Evolutionary conservation across 108 stramenopile genomes (phyloP), one percentile per base, ranked within the genome.

Genomic region (Asterionellopsis glacialis): DNA sequence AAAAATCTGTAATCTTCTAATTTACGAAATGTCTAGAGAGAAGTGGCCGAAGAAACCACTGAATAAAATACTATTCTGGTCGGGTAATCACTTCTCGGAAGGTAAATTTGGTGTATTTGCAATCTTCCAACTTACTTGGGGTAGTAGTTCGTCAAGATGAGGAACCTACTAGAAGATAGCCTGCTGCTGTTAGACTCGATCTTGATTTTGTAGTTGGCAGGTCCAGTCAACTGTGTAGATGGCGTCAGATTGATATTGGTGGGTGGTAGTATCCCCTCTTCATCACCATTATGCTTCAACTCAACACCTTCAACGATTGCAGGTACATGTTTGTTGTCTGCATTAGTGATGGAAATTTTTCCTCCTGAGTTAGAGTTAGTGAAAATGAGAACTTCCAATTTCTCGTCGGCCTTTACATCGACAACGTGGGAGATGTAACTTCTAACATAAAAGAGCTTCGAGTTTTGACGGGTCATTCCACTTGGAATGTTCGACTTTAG

Each of bases 331-430:
- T 91, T 85, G 47, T 51, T 63, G 28, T 70, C 54, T 55, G 71
- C 74, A 68, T 85, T 74, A 13, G 70, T 70, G 41, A 91, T 40
- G 48, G 82, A 63, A 38, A 80, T 76, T n/a, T 65, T 78, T 18
- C 80, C 91, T 23, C 88, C 91, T 21, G 79, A 25, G n/a, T 51
- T 75, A 24, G 84, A 79, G 26, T 84, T 76, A 33, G 87, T 85
- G 56, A 64, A 89, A 23, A 92, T 57, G 44, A 48, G 60, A 45
- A 92, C 69, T 47, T 81, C 82, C 57, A 87, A 54, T 42, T 78
- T 64, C 55, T 81, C 80, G n/a, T 61, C 77, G 11, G 65, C 63
- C 18, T 59, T 53, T 33, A 92, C 54, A 39, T 85, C 79, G 40
- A 75, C 69, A 21, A 64, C 76, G 48, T 15, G 49, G 11, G 83